Evolutionary conservation across 768 basidiomycete species (phyloP).

Genomic region (Russula lepida): DNA sequence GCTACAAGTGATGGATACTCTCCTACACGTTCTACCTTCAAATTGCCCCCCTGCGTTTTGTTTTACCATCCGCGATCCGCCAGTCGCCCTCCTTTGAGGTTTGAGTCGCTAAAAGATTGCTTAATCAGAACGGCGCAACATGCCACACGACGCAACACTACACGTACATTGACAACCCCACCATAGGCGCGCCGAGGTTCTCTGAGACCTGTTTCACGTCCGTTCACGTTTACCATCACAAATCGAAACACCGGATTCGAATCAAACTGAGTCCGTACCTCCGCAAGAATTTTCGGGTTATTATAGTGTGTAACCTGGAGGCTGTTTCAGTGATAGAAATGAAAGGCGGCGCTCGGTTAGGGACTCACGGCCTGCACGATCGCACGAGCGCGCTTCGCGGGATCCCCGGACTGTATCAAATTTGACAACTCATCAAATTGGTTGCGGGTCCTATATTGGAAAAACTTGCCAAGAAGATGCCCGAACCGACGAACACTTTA

Average conservation of each 20-base stretch:
- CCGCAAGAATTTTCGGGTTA: constrained; percentile 86
- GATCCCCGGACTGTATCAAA: constrained; percentile 68
- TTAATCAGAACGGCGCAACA: background rate
- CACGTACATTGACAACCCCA: constrained; percentile 83
- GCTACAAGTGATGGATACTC: background rate
- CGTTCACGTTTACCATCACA: background rate
- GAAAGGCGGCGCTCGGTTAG: background rate
- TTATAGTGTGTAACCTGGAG: constrained; percentile 84
- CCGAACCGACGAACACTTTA: constrained; percentile 93
- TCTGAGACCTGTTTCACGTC: constrained; percentile 51
- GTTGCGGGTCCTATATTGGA: background rate
- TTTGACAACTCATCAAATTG: background rate
- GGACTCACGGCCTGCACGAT: constrained; percentile 84
- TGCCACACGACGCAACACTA: constrained; percentile 6
- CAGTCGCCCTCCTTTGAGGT: constrained; percentile 62
- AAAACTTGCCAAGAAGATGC: constrained; percentile 82
- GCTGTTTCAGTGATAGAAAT: constrained; percentile 13
- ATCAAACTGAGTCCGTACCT: constrained; percentile 37
- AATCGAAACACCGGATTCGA: background rate
- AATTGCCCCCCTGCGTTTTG: background rate
- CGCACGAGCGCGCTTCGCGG: constrained; percentile 87
- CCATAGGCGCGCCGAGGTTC: constrained; percentile 86
- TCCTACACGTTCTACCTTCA: background rate
- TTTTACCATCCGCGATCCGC: constrained; percentile 60
- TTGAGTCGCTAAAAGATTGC: constrained; percentile 39